phyloP scores from a whole-genome alignment of 148 eudicot species.

The Spergularia bocconei region DNA sequence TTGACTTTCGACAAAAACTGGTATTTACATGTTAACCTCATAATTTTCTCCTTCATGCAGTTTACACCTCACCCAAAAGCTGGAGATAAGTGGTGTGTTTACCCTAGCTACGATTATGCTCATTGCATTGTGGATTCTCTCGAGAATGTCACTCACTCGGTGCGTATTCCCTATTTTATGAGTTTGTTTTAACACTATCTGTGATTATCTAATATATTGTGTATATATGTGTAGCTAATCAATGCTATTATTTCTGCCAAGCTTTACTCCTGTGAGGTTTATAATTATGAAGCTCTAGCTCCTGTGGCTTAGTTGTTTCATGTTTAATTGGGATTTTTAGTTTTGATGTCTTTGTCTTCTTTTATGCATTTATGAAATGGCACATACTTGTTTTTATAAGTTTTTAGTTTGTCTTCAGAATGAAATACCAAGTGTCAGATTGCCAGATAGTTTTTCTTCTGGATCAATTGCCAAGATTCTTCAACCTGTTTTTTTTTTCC shows the following conservation, averaged over 20 bases:
- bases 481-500: no score
- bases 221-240: not conserved
- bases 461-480: no score
- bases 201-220: not conserved
- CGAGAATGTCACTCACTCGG: conserved; percentile 92
- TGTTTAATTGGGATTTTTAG: not conserved
- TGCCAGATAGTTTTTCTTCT: no score
- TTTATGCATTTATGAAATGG: no score
- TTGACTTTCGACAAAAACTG: not conserved
- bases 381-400: no score
- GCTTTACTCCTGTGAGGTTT: not conserved
- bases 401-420: no score
- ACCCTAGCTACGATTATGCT: conserved; percentile 91
- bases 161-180: conserved; percentile 26
- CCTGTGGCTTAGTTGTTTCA: not conserved
- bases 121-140: conserved; percentile 96
- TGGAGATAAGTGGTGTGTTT: conserved; percentile 96
- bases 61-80: conserved; percentile 97
- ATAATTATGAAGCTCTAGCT: not conserved
- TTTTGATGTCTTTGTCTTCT: not conserved
- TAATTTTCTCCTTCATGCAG: conserved; percentile 34
- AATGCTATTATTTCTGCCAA: not conserved
- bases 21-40: not conserved
- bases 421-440: no score
- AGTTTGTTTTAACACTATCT: not conserved